These are phyloP conservation scores for Alopecurus myosuroides DNA, from an alignment of 176 grass and related monocot species.

Conservation along the genomic window DNA sequence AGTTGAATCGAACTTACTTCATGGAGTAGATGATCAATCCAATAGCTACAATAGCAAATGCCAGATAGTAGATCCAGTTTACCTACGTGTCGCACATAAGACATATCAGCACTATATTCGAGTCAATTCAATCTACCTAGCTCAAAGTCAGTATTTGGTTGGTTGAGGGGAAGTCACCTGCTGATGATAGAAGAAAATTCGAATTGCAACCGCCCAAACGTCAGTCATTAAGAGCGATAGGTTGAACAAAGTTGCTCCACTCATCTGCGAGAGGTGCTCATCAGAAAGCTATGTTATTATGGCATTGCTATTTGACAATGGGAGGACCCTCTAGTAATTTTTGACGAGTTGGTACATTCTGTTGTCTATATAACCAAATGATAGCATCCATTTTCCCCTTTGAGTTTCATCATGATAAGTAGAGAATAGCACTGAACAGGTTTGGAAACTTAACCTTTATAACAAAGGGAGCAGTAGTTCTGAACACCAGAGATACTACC, in stretches of 20 bases:
- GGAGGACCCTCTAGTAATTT: neutral
- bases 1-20: slow-evolving; percentile 17
- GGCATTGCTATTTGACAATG: neutral
- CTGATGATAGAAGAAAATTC: slow-evolving; percentile 34
- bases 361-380: neutral
- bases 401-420: neutral
- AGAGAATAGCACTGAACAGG: neutral
- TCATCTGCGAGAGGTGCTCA: slow-evolving; percentile 18
- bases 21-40: slow-evolving; percentile 30
- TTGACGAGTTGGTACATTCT: neutral
- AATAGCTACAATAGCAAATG: slow-evolving; percentile 15
- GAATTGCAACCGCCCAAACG: slow-evolving; percentile 14
- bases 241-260: slow-evolving; percentile 26
- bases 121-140: neutral
- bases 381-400: neutral
- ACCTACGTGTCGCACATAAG: neutral
- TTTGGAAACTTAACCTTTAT: slow-evolving; percentile 12
- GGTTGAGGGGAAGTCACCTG: neutral
- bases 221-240: slow-evolving; percentile 25
- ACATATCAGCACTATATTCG: neutral
- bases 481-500: slow-evolving; percentile 1
- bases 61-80: slow-evolving; percentile 26
- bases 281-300: neutral
- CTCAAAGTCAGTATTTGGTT: neutral
- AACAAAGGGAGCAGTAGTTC: slow-evolving; percentile 6